Evolutionary conservation across 164 flowering plant genomes (phyloP).

Genomic region (Brasenia schreberi): DNA sequence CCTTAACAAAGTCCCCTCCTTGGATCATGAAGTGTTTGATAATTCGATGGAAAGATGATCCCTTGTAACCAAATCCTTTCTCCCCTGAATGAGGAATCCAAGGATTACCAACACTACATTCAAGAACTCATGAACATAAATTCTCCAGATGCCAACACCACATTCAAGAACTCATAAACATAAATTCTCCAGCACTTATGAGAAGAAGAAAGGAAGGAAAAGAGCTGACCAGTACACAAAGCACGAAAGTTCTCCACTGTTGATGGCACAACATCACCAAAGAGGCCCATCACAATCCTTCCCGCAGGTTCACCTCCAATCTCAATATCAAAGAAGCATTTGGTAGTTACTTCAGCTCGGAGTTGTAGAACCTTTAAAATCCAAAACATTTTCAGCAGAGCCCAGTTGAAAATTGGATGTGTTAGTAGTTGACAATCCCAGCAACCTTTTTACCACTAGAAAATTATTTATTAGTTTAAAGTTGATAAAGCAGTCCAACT

Average conservation of each 20-base stretch:
- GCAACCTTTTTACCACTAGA: too few species aligned
- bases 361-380: constrained; percentile 33
- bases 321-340: constrained; percentile 63
- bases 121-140: background rate
- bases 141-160: too few species aligned
- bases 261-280: constrained; percentile 53
- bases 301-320: constrained; percentile 55
- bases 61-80: constrained; percentile 73
- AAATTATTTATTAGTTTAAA: too few species aligned
- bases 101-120: background rate
- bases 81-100: constrained; percentile 34
- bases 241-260: constrained; percentile 72
- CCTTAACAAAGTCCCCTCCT: constrained; percentile 68
- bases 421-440: too few species aligned
- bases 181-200: background rate
- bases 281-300: constrained; percentile 61
- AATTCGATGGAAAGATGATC: constrained; percentile 67
- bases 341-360: constrained; percentile 56
- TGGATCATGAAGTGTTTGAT: constrained; percentile 80
- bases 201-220: background rate
- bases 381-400: background rate
- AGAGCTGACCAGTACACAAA: constrained; percentile 47
- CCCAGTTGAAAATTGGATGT: background rate
- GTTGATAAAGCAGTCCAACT: too few species aligned
- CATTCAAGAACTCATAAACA: background rate